These are phyloP conservation scores for Lepidium aucheri DNA, from an alignment of 345 rosid species.

Conservation along the genomic window DNA sequence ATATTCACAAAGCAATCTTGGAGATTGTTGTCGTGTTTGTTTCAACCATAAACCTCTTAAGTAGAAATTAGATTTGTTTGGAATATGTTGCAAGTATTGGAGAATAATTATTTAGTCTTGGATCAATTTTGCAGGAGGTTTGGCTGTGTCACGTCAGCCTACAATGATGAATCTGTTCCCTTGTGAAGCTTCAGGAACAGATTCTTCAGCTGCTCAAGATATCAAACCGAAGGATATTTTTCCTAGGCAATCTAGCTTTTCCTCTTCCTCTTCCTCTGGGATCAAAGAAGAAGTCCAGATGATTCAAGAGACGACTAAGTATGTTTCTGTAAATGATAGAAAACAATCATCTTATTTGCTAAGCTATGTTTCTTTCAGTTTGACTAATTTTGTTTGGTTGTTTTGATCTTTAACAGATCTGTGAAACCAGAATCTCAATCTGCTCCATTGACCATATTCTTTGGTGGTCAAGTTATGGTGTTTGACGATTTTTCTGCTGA, in stretches of 20 bases:
- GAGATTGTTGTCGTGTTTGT: too few relatives aligned
- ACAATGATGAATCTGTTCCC: conserved; percentile 68
- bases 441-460: conserved; percentile 77
- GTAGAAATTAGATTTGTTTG: neutral
- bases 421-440: conserved; percentile 32
- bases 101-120: neutral
- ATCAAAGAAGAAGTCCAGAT: conserved; percentile 30
- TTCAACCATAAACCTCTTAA: too few relatives aligned
- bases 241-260: conserved; percentile 46
- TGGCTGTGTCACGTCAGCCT: conserved; percentile 10
- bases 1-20: too few relatives aligned
- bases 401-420: conserved; percentile 10
- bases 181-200: conserved; percentile 1
- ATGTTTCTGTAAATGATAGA: neutral
- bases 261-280: conserved; percentile 25
- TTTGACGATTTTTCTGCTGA: conserved; percentile 64
- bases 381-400: conserved; percentile 8
- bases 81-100: neutral
- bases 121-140: conserved; percentile 10
- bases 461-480: conserved; percentile 68
- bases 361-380: neutral
- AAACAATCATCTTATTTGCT: neutral
- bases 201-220: conserved; percentile 13
- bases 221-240: conserved; percentile 48
- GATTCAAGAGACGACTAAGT: conserved; percentile 36